Evolutionary conservation across 2,329 filamentous ascomycete genomes (phyloP), one percentile per base, ranked within the genome.

Genomic region (Nothophaeocryptopus gaeumannii): DNA sequence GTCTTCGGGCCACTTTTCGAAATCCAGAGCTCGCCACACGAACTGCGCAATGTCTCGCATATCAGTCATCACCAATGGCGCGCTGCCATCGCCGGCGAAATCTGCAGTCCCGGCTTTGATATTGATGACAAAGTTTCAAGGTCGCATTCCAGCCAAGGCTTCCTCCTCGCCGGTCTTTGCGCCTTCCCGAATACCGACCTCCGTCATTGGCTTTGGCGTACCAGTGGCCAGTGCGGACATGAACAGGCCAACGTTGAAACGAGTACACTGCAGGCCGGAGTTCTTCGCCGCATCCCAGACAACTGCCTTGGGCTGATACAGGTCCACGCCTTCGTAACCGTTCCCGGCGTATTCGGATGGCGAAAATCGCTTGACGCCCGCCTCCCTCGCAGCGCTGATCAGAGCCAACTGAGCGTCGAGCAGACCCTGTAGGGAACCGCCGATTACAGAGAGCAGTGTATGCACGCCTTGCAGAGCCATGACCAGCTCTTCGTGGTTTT

Each of bases 311-410:
- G 46, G 41, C 5, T 37, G 44, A 41, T 62, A 66, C 14, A 61
- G 31, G 32, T 65, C 61, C 11, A 65, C 47, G 13, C 54, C 57
- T n/a, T 60, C 58, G 39, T 63, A 58, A 5, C 48, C 49, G 2
- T 30, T 33, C 4, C 55, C 49, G 2, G 63, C 75, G 54, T 75
- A 85, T 55, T 86, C 83, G 38, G 77, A 79, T 1, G 81, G 80
- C 0, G 82, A 73, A 58, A 81, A 84, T 5, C 80, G 74, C 57
- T 77, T 77, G 7, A 85, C 82, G 0, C 80, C 79, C 0, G 80
- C 80, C 5, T 76, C 76, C 33, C 79, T 68, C 14, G 80, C 77
- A 0, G 81, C 83, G 16, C 81, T 75, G 41, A 85, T 70, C 35
- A 84, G 67, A 8, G 67, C 67, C 32, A 70, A 68, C 59, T 82